Base-by-base conservation (phyloP, 306 rosid genomes). In the Macrotyloma uniflorum region DNA sequence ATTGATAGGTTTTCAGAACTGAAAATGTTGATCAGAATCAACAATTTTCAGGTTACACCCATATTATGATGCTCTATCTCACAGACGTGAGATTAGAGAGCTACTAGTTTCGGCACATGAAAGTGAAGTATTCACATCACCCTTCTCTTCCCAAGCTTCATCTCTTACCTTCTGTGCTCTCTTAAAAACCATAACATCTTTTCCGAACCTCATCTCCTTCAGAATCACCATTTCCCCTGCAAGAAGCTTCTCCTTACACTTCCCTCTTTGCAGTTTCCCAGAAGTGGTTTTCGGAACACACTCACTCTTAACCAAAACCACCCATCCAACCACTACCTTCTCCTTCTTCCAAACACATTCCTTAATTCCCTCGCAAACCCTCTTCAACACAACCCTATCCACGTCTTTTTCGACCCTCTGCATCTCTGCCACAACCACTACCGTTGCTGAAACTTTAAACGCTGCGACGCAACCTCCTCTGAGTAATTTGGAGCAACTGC, bases 201-300 rank as follows among this genome's bases (percentile, higher is more conserved):
- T 35, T 9, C 85, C 90, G 67, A 89, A 87, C 32, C 54, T n/a
- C 83, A 82, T 57, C 78, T 87, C 89, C 92, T 83, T 89, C 26
- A 93, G 11, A 59, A 88, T 50, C 0, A 46, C 36, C 92, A 90
- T 83, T 80, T 85, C 66, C 1, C 96, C 96, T 1, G 54, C 80
- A 30, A 61, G 62, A 18, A 91, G 81, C 83, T 70, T 89, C 70
- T 91, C 85, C 83, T 77, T 89, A 7, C 90, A 87, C 8, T 64
- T 86, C 89, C 86, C 82, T 78, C 97, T 85, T 50, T 82, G 87
- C 50, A 91, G 67, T 61, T 91, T 94, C 1, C 98, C 98, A 3
- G 94, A 94, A 54, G 96, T 90, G 2, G 97, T 94, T 81, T 91
- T 94, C 0, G 98, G 96, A 42, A 94, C 74, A 19, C 86, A 35